Percentiles rank a stretch among this genome's conserved stretches.
These are phyloP conservation scores for Leccinum uliginosum DNA, from an alignment of 768 basidiomycete genomes.

Conservation along the genomic window DNA sequence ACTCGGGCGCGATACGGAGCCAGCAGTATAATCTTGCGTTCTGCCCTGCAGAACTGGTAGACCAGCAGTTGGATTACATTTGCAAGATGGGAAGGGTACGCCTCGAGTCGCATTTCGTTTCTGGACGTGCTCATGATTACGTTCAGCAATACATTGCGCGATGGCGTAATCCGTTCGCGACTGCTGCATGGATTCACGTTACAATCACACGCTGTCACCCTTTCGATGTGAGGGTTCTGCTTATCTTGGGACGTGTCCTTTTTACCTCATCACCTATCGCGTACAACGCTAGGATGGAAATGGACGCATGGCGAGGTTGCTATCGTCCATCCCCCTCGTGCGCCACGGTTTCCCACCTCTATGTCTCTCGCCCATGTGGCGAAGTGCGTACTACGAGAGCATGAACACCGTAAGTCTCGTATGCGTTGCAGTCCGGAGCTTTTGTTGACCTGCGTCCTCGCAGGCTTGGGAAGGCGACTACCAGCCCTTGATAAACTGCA, in stretches of 20 bases:
- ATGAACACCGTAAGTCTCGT: slow-evolving; percentile 28
- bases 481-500: slow-evolving; percentile 29
- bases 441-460: background rate
- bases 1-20: slow-evolving; percentile 29
- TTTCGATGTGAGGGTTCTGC: slow-evolving; percentile 25
- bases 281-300: slow-evolving; percentile 28
- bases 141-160: slow-evolving; percentile 34
- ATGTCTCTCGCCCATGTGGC: slow-evolving; percentile 24
- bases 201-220: slow-evolving; percentile 34
- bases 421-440: background rate
- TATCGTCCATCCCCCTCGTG: slow-evolving; percentile 33
- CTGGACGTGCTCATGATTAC: background rate
- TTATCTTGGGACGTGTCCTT: background rate
- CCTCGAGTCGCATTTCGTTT: background rate
- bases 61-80: slow-evolving; percentile 32
- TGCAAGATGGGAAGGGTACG: slow-evolving; percentile 33
- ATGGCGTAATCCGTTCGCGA: slow-evolving; percentile 36
- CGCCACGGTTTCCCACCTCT: slow-evolving; percentile 31
- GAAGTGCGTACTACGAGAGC: slow-evolving; percentile 27
- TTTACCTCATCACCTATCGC: background rate
- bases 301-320: slow-evolving; percentile 31
- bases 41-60: slow-evolving; percentile 28
- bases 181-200: slow-evolving; percentile 33
- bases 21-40: slow-evolving; percentile 32
- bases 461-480: slow-evolving; percentile 35